These are phyloP conservation scores for Ananas comosus DNA, from an alignment of 176 grass and related monocot species.

Conservation along the genomic window DNA sequence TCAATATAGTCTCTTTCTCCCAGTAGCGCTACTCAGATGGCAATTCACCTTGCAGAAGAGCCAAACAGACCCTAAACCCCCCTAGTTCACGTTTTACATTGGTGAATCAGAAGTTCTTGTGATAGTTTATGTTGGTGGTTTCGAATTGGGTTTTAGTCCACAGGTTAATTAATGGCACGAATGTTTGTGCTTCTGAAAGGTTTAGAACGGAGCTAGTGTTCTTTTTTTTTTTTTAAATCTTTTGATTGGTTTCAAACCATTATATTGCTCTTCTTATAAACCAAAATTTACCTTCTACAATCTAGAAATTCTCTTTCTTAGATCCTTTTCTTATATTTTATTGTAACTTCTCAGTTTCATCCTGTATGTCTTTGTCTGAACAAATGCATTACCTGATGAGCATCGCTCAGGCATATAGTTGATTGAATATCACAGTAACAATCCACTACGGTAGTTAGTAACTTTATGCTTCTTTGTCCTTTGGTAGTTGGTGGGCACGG, in stretches of 20 bases:
- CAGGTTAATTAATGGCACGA: not conserved
- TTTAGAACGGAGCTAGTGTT: not conserved
- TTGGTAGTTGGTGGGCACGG: constrained; percentile 68
- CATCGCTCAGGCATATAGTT: not conserved
- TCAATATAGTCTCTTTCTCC: too few species aligned
- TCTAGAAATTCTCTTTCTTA: not conserved
- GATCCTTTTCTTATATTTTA: not conserved
- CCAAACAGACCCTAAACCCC: too few species aligned
- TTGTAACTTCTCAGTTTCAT: not conserved
- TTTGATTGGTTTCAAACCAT: not conserved
- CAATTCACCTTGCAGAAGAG: too few species aligned
- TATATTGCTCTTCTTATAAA: not conserved
- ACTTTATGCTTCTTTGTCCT: constrained; percentile 7
- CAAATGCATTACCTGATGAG: not conserved
- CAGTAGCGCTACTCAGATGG: too few species aligned
- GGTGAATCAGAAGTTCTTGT: too few species aligned
- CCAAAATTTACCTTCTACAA: not conserved
- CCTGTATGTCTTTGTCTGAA: not conserved
- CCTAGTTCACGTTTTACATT: too few species aligned
- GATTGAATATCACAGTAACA: not conserved
- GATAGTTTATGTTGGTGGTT: not conserved
- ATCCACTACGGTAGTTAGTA: not conserved
- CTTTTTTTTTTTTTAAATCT: not conserved
- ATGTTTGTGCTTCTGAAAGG: not conserved
- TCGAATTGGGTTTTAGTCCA: not conserved